Conservation (phyloP, 1,284 basidiomycete species). For the Ganoderma sinense region DNA sequence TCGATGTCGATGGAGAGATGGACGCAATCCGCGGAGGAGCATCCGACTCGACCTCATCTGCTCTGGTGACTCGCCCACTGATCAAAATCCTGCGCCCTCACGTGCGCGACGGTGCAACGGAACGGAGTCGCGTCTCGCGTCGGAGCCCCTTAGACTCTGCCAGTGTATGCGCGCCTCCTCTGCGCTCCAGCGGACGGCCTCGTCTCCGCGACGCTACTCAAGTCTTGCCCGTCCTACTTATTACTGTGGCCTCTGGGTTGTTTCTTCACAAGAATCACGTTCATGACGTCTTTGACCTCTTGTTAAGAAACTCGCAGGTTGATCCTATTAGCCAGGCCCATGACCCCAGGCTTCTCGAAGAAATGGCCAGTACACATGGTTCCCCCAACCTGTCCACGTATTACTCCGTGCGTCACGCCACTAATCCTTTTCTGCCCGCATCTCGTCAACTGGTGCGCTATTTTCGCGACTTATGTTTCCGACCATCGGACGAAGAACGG, state of each 20-base stretch:
- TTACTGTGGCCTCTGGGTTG: neutral
- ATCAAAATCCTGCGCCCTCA: slow-evolving; percentile 31
- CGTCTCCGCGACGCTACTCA: neutral
- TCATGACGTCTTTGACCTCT: neutral
- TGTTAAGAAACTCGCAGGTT: neutral
- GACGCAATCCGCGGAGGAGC: slow-evolving; percentile 27
- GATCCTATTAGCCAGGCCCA: neutral
- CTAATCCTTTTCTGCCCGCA: neutral
- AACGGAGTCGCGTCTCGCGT: slow-evolving; percentile 10
- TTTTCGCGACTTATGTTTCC: neutral
- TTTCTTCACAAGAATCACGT: neutral
- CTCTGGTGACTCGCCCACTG: slow-evolving; percentile 28
- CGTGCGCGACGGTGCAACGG: slow-evolving; percentile 22
- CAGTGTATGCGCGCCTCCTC: neutral
- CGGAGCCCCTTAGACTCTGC: too few species aligned
- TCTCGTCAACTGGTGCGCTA: neutral
- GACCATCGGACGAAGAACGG: neutral
- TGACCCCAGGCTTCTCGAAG: neutral
- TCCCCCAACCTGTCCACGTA: neutral
- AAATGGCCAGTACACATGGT: neutral
- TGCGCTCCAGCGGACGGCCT: neutral
- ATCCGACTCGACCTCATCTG: slow-evolving; percentile 27
- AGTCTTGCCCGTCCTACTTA: neutral
- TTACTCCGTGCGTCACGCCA: neutral
- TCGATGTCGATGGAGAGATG: slow-evolving; percentile 29